These are phyloP conservation scores for Calonectria henricotiae DNA, from an alignment of 2,329 filamentous ascomycete genomes.

Conservation along the genomic window DNA sequence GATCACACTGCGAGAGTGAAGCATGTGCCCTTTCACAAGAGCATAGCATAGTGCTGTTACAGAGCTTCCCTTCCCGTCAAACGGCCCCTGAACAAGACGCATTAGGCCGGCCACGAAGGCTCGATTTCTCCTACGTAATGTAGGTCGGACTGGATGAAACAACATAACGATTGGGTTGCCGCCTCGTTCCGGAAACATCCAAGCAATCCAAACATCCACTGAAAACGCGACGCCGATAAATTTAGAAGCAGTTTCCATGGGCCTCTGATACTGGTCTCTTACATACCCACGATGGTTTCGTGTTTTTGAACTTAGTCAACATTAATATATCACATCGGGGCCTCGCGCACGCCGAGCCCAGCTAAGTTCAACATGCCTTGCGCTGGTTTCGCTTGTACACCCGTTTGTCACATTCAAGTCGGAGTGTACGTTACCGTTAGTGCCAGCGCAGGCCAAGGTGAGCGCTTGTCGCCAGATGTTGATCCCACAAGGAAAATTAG, in stretches of 20 bases:
- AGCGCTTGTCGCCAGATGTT: conserved; percentile 43
- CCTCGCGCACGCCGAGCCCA: background rate
- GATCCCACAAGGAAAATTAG: conserved; percentile 36
- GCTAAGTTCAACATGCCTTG: background rate
- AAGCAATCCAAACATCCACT: conserved; percentile 32
- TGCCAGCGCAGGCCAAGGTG: conserved; percentile 26
- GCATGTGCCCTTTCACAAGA: conserved; percentile 14
- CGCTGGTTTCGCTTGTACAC: conserved; percentile 4
- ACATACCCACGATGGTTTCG: conserved; percentile 17
- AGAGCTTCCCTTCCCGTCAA: conserved; percentile 12
- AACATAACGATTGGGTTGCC: conserved; percentile 20
- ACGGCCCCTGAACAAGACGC: conserved; percentile 29
- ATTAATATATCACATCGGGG: background rate
- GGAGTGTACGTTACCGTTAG: conserved; percentile 25
- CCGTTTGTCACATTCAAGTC: conserved; percentile 27
- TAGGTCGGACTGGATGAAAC: conserved; percentile 30
- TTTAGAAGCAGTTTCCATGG: conserved; percentile 35
- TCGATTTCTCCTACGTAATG: conserved; percentile 21
- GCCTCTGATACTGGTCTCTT: conserved; percentile 12
- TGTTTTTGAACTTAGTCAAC: conserved; percentile 13
- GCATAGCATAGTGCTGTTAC: conserved; percentile 12
- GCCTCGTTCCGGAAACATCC: conserved; percentile 24
- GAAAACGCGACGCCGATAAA: conserved; percentile 36
- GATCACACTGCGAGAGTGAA: conserved; percentile 27
- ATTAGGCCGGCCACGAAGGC: conserved; percentile 16